These are phyloP conservation scores for Botrytis tulipae DNA, from an alignment of 2,329 filamentous ascomycete species.

Conservation along the genomic window DNA sequence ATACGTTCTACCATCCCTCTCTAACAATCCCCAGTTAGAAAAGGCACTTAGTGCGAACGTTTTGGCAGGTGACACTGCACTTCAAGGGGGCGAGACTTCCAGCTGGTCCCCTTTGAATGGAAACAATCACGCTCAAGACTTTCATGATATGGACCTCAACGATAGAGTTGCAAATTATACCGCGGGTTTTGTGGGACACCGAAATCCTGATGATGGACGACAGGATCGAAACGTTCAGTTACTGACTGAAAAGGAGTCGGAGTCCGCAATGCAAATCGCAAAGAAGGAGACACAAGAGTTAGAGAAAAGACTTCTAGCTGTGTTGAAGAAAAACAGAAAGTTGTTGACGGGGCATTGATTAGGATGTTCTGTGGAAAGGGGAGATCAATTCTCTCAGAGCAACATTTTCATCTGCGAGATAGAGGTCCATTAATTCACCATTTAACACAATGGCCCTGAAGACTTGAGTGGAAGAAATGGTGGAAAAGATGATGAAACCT, in stretches of 20 bases:
- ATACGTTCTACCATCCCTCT: constrained; percentile 55
- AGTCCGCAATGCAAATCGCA: constrained; percentile 50
- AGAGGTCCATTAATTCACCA: neutral
- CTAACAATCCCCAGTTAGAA: constrained; percentile 39
- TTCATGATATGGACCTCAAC: constrained; percentile 32
- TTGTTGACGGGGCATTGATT: constrained; percentile 42
- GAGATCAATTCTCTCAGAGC: neutral
- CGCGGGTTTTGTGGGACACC: constrained; percentile 35
- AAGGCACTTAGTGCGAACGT: constrained; percentile 39
- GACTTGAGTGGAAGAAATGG: neutral
- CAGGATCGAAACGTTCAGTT: constrained; percentile 42
- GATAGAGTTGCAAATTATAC: constrained; percentile 38
- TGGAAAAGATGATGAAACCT: neutral
- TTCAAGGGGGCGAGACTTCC: constrained; percentile 31
- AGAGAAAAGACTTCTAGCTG: constrained; percentile 59
- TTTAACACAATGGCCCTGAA: neutral
- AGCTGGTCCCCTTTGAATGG: constrained; percentile 32
- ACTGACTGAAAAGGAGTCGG: constrained; percentile 63
- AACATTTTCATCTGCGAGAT: neutral
- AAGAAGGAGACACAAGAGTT: constrained; percentile 60
- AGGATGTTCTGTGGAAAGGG: neutral
- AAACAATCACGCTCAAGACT: constrained; percentile 26
- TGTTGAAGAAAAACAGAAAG: constrained; percentile 59
- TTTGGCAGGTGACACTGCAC: constrained; percentile 34
- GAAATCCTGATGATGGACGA: constrained; percentile 35